Percentiles rank a stretch among this genome's conserved stretches.
Evolutionary conservation across 306 rosid genomes (phyloP).

Genomic region (Fagus sylvatica): DNA sequence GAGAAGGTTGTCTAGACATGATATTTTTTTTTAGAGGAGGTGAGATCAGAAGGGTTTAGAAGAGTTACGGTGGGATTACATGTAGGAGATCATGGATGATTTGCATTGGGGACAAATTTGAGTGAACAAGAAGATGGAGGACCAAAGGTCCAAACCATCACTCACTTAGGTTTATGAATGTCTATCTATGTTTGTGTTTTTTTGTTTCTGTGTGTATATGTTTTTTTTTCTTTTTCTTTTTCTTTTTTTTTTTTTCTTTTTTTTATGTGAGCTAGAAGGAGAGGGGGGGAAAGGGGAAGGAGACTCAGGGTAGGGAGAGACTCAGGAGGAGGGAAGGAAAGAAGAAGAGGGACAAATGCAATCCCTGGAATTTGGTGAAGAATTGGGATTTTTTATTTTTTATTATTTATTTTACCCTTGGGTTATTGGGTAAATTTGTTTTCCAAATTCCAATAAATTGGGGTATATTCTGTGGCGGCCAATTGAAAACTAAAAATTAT

Average conservation of each 20-base stretch:
- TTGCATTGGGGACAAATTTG: slow-evolving; percentile 47
- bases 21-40: not conserved
- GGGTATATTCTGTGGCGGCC: not conserved
- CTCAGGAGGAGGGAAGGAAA: not conserved
- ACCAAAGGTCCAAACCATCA: slow-evolving; percentile 62
- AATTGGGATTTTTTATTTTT: slow-evolving; percentile 31
- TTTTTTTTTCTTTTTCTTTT: not conserved
- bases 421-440: slow-evolving; percentile 19
- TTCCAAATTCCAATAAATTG: not conserved
- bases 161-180: slow-evolving; percentile 18
- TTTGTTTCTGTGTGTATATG: slow-evolving; percentile 8
- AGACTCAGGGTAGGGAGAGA: not conserved
- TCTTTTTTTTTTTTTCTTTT: not conserved
- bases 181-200: slow-evolving; percentile 5
- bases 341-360: not conserved
- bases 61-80: slow-evolving; percentile 53
- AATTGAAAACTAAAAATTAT: too few relatives aligned
- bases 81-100: slow-evolving; percentile 52
- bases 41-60: slow-evolving; percentile 58
- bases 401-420: slow-evolving; percentile 24
- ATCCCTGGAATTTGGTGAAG: slow-evolving; percentile 37
- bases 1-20: slow-evolving; percentile 71
- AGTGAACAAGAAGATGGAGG: slow-evolving; percentile 3
- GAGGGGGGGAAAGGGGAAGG: too few relatives aligned
- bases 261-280: too few relatives aligned